These are phyloP conservation scores for Puccinia horiana DNA, from an alignment of 1,284 basidiomycete species.

Conservation along the genomic window DNA sequence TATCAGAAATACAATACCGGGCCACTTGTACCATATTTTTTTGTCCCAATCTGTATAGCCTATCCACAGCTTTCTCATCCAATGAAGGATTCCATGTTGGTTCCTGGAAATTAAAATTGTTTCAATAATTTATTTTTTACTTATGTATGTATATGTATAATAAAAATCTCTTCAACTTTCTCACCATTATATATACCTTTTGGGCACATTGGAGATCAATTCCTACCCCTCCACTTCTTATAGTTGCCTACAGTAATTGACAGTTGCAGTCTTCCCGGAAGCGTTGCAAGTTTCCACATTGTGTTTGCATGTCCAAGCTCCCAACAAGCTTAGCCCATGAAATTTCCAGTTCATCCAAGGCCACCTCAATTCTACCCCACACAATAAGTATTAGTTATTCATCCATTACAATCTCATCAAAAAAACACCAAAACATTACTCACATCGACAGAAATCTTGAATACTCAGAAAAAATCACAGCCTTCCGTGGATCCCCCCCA, in stretches of 20 bases:
- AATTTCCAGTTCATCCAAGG: neutral
- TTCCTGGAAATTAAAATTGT: neutral
- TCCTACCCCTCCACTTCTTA: too few relatives aligned
- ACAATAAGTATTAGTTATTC: neutral
- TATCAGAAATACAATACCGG: too few relatives aligned
- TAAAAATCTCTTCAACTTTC: neutral
- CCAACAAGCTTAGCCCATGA: neutral
- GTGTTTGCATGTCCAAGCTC: neutral
- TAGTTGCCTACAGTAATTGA: too few relatives aligned
- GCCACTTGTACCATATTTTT: neutral
- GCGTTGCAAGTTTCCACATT: neutral
- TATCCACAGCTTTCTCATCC: neutral
- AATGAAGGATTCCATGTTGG: too few relatives aligned
- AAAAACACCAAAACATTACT: neutral
- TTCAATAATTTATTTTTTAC: neutral
- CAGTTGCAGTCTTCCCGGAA: too few relatives aligned
- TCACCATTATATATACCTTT: neutral
- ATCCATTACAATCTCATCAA: neutral
- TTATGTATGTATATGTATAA: neutral
- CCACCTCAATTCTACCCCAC: neutral
- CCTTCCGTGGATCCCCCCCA: neutral
- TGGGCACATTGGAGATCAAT: neutral
- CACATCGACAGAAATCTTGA: neutral
- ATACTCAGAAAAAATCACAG: neutral
- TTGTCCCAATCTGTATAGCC: conserved; percentile 1